phyloP scores from a whole-genome alignment of 768 basidiomycete genomes.

The Hortiboletus flavorubellus region DNA sequence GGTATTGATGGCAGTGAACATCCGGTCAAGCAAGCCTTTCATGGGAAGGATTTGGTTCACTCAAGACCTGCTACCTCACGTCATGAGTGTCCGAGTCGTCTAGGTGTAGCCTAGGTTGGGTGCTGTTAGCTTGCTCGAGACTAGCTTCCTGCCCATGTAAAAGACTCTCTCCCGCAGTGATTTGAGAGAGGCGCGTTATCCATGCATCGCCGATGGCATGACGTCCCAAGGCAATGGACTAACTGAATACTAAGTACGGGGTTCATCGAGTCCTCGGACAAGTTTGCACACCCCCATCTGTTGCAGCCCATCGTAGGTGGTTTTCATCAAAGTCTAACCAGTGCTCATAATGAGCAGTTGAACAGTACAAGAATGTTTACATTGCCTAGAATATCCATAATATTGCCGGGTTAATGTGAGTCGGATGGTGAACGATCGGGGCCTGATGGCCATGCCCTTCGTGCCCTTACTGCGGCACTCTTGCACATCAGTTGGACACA shows the following conservation, averaged over 20 bases:
- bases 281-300: too few species aligned
- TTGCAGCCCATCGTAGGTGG: too few species aligned
- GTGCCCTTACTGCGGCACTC: not conserved
- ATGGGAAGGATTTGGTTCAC: not conserved
- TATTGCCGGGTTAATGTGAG: not conserved
- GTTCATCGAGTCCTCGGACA: too few species aligned
- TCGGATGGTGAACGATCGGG: not conserved
- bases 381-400: not conserved
- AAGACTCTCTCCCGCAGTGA: not conserved
- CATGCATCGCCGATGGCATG: too few species aligned
- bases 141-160: not conserved
- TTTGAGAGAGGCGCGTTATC: too few species aligned
- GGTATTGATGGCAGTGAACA: not conserved
- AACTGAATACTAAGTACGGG: too few species aligned
- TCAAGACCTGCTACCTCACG: not conserved
- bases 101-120: not conserved
- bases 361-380: not conserved
- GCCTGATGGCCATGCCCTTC: not conserved
- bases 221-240: too few species aligned
- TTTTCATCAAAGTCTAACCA: too few species aligned
- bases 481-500: conserved; percentile 5
- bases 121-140: not conserved
- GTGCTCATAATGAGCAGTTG: not conserved
- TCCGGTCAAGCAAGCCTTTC: not conserved
- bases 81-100: not conserved